Percentiles rank a stretch among this genome's conserved stretches.
Evolutionary conservation across 2,329 filamentous ascomycete species (phyloP).

Genomic region (Sclerotiophoma versabilis): DNA sequence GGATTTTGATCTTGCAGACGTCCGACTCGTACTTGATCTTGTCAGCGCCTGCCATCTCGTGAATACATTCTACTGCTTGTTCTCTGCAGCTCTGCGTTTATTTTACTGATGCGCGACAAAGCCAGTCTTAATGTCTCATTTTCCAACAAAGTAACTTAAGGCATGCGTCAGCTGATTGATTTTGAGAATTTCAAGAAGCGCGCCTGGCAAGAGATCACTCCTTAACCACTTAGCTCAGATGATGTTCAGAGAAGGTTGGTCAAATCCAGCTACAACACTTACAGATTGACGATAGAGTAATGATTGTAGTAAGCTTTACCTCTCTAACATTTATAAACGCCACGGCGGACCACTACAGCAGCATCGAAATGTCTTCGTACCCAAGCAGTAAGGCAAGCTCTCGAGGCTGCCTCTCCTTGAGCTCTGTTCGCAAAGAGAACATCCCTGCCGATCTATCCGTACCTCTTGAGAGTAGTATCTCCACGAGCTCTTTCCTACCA

Average conservation of each 20-base stretch:
- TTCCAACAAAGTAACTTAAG: background rate
- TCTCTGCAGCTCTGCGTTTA: background rate
- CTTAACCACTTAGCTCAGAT: background rate
- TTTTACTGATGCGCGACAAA: background rate
- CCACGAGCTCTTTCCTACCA: background rate
- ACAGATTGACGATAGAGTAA: background rate
- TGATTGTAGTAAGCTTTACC: background rate
- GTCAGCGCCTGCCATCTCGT: background rate
- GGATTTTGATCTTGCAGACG: background rate
- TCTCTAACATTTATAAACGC: background rate
- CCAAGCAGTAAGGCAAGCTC: slow-evolving; percentile 1
- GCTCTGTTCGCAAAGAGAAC: background rate
- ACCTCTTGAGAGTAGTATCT: background rate
- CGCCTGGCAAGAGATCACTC: background rate
- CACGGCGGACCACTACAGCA: background rate
- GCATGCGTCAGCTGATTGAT: background rate
- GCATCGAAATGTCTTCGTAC: background rate
- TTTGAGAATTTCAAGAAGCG: background rate
- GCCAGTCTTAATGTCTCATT: background rate
- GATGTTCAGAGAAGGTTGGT: background rate
- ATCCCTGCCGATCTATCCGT: background rate
- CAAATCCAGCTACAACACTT: background rate
- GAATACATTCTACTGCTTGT: background rate
- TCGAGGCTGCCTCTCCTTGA: background rate
- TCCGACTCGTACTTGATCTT: background rate